Conservation (phyloP, 257 asterid species). For the Echium plantagineum region DNA sequence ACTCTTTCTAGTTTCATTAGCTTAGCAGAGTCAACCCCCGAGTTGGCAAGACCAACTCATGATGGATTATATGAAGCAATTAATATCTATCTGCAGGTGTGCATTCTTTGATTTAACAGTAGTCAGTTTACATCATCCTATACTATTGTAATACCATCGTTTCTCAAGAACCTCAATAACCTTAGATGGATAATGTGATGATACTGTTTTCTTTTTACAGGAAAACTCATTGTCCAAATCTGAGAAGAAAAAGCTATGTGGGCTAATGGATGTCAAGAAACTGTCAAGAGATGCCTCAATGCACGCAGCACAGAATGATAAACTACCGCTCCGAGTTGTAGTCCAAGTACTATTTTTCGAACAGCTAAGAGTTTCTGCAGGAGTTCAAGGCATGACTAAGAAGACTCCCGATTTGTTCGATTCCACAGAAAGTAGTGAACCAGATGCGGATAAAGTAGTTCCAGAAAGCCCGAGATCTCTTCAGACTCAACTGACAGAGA, state of each 20-base stretch:
- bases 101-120: conserved; percentile 1
- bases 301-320: conserved; percentile 91
- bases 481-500: conserved; percentile 33
- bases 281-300: conserved; percentile 52
- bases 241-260: conserved; percentile 64
- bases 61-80: conserved; percentile 69
- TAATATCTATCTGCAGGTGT: conserved; percentile 59
- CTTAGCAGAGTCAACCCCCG: conserved; percentile 57
- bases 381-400: conserved; percentile 21
- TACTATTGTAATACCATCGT: too few relatives aligned
- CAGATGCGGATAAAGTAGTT: conserved; percentile 30
- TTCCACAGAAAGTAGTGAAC: conserved; percentile 23
- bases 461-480: conserved; percentile 32
- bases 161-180: too few relatives aligned
- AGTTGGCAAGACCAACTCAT: conserved; percentile 66
- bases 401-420: conserved; percentile 19
- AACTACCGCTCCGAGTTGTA: conserved; percentile 68
- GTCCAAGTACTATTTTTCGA: conserved; percentile 77
- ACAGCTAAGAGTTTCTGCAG: conserved; percentile 55
- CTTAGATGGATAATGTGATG: not conserved
- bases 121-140: not conserved
- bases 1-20: conserved; percentile 37
- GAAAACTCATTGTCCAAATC: conserved; percentile 55
- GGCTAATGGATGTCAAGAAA: conserved; percentile 66
- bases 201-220: conserved; percentile 20